phyloP scores from a whole-genome alignment of 2,329 filamentous ascomycete species.

The Talaromyces albobiverticillius region DNA sequence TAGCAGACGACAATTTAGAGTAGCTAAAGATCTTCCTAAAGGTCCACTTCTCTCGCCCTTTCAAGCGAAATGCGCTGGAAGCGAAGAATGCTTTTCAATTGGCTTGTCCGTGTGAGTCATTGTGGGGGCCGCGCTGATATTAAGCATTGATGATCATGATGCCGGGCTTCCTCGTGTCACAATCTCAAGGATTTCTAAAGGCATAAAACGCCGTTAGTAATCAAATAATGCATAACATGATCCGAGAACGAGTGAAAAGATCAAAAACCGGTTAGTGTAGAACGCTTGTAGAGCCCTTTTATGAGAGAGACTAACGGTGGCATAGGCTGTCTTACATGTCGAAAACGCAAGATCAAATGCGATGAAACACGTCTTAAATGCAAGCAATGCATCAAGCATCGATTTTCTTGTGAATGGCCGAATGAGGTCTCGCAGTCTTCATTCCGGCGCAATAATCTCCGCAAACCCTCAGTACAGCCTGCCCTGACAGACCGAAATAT shows the following conservation, averaged over 20 bases:
- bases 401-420: constrained; percentile 9
- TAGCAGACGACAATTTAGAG: no score
- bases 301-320: neutral
- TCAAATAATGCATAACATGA: neutral
- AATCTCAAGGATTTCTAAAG: neutral
- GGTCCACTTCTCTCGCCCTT: no score
- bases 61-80: no score
- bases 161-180: neutral
- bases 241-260: neutral
- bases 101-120: constrained; percentile 8
- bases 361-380: neutral
- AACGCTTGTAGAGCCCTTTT: no score
- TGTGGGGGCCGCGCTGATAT: constrained; percentile 2
- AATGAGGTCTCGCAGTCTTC: neutral
- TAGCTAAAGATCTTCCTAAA: no score
- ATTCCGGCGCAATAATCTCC: neutral
- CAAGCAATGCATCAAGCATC: constrained; percentile 8
- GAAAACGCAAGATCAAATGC: constrained; percentile 9
- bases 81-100: no score
- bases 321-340: constrained; percentile 5
- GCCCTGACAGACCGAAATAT: constrained; percentile 7
- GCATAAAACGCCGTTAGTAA: neutral
- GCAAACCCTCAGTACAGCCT: neutral
- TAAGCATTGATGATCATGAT: no score
- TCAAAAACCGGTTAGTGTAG: constrained; percentile 1